These are phyloP conservation scores for Calonectria honghensis DNA, from an alignment of 2,329 filamentous ascomycete genomes.

Conservation along the genomic window DNA sequence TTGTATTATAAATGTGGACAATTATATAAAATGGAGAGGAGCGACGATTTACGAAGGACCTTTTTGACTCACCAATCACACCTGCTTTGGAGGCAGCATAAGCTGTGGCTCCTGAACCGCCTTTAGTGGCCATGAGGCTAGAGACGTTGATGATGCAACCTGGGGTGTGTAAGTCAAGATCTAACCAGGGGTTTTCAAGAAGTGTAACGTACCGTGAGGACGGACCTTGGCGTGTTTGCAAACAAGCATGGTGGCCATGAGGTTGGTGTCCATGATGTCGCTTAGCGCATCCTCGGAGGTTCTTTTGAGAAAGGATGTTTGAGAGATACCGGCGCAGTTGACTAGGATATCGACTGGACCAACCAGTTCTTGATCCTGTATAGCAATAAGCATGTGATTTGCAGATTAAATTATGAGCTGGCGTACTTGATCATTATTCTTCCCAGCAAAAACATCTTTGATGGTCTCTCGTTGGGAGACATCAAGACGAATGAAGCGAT, in stretches of 20 bases:
- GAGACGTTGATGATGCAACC: slow-evolving; percentile 88
- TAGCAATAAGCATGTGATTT: neutral
- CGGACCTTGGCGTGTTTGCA: slow-evolving; percentile 69
- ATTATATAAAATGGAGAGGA: slow-evolving; percentile 44
- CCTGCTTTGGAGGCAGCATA: slow-evolving; percentile 90
- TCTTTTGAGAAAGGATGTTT: slow-evolving; percentile 77
- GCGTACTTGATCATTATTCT: slow-evolving; percentile 42
- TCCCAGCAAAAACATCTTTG: slow-evolving; percentile 55
- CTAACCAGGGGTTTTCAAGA: neutral
- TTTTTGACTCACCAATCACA: slow-evolving; percentile 74
- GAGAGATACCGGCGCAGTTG: slow-evolving; percentile 86
- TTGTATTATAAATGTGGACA: slow-evolving; percentile 50
- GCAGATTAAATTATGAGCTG: neutral
- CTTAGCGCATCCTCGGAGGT: slow-evolving; percentile 71
- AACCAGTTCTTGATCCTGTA: slow-evolving; percentile 47
- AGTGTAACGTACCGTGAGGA: slow-evolving; percentile 55
- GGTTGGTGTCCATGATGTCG: slow-evolving; percentile 80
- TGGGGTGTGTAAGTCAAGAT: slow-evolving; percentile 50
- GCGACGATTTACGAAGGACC: slow-evolving; percentile 36
- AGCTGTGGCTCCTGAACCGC: slow-evolving; percentile 80
- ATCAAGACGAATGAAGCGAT: slow-evolving; percentile 61
- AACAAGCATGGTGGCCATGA: slow-evolving; percentile 78
- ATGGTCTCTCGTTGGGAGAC: slow-evolving; percentile 56
- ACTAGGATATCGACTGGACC: slow-evolving; percentile 77
- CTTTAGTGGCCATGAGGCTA: slow-evolving; percentile 82